These are phyloP conservation scores for Physcomitrium patens DNA, from an alignment of 225 moss, liverwort and hornwort genomes.

Conservation along the genomic window DNA sequence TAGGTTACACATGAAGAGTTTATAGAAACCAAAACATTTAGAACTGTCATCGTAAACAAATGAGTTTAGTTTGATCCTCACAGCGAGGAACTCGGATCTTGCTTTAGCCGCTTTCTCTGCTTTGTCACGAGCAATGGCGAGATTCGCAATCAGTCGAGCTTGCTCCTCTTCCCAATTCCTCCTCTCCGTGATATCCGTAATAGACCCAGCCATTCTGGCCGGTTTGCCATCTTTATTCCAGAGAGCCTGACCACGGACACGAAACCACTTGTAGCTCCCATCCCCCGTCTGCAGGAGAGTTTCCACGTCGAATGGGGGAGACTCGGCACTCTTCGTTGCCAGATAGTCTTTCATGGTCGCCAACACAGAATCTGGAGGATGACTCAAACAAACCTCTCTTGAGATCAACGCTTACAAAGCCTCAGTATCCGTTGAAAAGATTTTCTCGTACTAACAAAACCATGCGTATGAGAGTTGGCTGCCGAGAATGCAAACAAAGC, in stretches of 20 bases:
- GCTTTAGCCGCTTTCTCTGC: constrained; percentile 59
- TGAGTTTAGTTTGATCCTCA: constrained; percentile 20
- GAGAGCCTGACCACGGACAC: constrained; percentile 56
- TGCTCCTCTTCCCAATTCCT: constrained; percentile 63
- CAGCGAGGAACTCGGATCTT: constrained; percentile 58
- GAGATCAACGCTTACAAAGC: too few species aligned
- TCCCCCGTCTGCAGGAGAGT: constrained; percentile 45
- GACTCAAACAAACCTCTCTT: not conserved
- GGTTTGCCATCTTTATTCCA: constrained; percentile 50
- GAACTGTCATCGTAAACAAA: not conserved
- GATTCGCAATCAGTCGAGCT: constrained; percentile 52
- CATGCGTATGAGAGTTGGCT: too few species aligned
- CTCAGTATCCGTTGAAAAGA: too few species aligned
- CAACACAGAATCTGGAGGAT: constrained; percentile 40
- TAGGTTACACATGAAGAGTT: too few species aligned
- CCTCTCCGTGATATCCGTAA: constrained; percentile 57
- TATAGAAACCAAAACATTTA: not conserved
- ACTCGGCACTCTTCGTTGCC: constrained; percentile 42
- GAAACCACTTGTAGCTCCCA: constrained; percentile 51
- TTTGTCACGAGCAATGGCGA: constrained; percentile 56
- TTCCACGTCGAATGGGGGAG: constrained; percentile 57
- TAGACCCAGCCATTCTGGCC: constrained; percentile 58
- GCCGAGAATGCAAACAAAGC: not conserved
- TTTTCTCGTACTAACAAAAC: too few species aligned
- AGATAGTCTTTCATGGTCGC: constrained; percentile 44